Percentiles rank a stretch among this genome's conserved stretches.
These are phyloP conservation scores for Zasmidium cellare DNA, from an alignment of 2,329 filamentous ascomycete genomes.

Conservation along the genomic window DNA sequence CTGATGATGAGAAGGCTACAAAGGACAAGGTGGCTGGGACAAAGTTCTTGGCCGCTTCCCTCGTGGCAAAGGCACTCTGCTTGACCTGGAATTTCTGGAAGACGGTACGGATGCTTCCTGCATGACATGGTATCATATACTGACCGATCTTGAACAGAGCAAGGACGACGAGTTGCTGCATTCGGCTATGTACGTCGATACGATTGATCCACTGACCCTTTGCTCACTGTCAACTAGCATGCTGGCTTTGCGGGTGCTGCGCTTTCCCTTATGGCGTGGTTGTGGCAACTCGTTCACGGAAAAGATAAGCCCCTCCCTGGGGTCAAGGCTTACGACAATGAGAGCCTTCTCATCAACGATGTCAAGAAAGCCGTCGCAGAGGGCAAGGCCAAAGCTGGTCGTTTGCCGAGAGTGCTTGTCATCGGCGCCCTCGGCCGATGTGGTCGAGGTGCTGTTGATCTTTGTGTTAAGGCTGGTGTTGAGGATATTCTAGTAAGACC, in stretches of 20 bases:
- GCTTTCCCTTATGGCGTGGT: conserved; percentile 74
- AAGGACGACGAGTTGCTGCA: conserved; percentile 68
- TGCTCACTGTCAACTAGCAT: conserved; percentile 43
- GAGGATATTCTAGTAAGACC: conserved; percentile 59
- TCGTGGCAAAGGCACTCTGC: conserved; percentile 71
- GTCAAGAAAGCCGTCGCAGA: conserved; percentile 70
- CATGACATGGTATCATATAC: not conserved
- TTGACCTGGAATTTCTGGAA: conserved; percentile 84
- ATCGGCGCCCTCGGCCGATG: conserved; percentile 79
- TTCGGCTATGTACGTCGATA: conserved; percentile 54
- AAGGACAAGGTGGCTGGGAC: conserved; percentile 71
- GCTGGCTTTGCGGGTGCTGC: conserved; percentile 70
- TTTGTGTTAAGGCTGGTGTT: conserved; percentile 73
- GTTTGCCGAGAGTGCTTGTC: conserved; percentile 72
- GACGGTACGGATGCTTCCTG: conserved; percentile 44
- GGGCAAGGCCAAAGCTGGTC: conserved; percentile 66
- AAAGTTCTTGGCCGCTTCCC: conserved; percentile 77
- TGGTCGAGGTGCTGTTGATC: conserved; percentile 78
- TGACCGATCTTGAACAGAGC: conserved; percentile 36
- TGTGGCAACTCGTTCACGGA: conserved; percentile 74
- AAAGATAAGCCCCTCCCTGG: conserved; percentile 65
- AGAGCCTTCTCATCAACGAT: conserved; percentile 69
- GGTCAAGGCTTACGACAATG: conserved; percentile 70
- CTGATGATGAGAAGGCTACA: conserved; percentile 33
- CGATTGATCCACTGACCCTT: not conserved